Base-by-base conservation (phyloP, 306 rosid species). In the Fragaria ananassa region DNA sequence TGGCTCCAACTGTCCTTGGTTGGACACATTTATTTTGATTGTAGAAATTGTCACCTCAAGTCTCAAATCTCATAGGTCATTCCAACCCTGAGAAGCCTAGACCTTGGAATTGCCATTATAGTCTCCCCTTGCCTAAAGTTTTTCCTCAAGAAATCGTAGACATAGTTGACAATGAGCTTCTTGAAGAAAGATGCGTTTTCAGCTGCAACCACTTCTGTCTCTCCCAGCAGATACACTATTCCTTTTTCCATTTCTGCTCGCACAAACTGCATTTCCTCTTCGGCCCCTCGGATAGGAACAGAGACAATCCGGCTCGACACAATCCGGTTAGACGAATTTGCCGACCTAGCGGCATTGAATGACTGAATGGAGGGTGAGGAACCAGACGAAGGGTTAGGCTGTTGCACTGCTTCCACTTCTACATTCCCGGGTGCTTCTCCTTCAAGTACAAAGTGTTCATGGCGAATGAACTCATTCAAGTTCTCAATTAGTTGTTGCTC, bases 171-270 rank as follows among this genome's bases (percentile, higher is more conserved):
- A 27, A 93, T 86, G 6, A 93, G 39, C 83, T 81, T 91, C 81
- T 88, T 93, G 18, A 93, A 44, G 29, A 89, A 57, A 6, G 97
- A 93, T 5, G 98, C 88, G 6, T 85, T 83, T 8, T 83, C 82
- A 10, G 79, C 80, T 1, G 97, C 96, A 25, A 88, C 85, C 35
- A 93, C 96, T 67, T 93, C 91, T 23, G 90, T 89, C 80, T 93
- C 91, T 14, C 90, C 93, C 37, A 90, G 51, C 75, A 91, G 84
- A 78, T 93, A 87, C 15, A 93, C 97, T n/a, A 93, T 87, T 1
- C 97, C 89, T 5, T 81, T 85, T 61, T 89, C 86, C 87, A 65
- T 80, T 0, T 88, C 96, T 57, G 51, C 82, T 62, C 89, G 89
- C 25, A 89, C 81, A 31, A 91, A 88, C 34, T 73, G 81, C 8